These are phyloP conservation scores for Ettlia oleoabundans DNA, from an alignment of 139 green algal species.

Conservation along the genomic window DNA sequence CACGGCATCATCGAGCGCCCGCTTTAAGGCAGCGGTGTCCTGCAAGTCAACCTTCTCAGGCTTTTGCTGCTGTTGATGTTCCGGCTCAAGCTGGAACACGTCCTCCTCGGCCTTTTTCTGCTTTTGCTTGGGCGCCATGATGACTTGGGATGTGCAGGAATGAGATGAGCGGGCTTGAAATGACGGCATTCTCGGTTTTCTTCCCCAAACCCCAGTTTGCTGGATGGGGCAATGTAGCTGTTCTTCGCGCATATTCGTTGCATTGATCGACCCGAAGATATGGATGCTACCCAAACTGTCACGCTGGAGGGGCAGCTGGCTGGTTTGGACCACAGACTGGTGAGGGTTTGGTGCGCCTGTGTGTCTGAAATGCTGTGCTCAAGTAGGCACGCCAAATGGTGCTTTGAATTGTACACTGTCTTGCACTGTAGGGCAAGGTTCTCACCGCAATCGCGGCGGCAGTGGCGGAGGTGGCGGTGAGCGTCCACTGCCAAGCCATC, in stretches of 20 bases:
- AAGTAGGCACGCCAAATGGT: background rate
- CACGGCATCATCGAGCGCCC: constrained; percentile 62
- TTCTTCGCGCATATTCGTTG: no score
- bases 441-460: constrained; percentile 5
- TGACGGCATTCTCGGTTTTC: no score
- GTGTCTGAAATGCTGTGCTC: background rate
- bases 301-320: constrained; percentile 12
- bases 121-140: constrained; percentile 23
- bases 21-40: constrained; percentile 66
- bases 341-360: background rate
- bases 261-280: no score
- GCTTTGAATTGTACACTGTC: background rate
- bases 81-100: constrained; percentile 9
- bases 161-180: no score
- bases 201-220: no score
- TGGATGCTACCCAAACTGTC: no score
- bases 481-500: background rate
- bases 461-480: constrained; percentile 20
- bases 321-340: constrained; percentile 8
- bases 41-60: constrained; percentile 57
- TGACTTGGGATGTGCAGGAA: no score
- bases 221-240: no score
- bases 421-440: background rate
- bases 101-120: background rate
- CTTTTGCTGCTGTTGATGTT: constrained; percentile 16